Percentiles rank a stretch among this genome's conserved stretches.
Conservation (phyloP, 2,329 filamentous ascomycete genomes). For the Colletotrichum zoysiae region DNA sequence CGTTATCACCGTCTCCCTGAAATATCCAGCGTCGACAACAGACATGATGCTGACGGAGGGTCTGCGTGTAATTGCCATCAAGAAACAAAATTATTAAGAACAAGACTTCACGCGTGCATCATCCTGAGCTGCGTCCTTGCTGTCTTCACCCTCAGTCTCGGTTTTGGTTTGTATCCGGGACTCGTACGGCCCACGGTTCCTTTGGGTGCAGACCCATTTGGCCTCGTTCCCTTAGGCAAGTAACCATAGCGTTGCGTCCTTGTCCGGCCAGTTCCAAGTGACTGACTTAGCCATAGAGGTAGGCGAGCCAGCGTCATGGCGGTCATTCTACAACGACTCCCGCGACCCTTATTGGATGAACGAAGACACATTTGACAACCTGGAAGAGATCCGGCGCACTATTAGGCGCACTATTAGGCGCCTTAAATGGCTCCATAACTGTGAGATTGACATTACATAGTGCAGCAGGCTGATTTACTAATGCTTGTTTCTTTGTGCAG, state of each 20-base stretch:
- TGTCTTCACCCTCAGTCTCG: background rate
- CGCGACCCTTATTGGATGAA: slow-evolving; percentile 20
- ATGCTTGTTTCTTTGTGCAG: background rate
- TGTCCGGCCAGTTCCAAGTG: too few species aligned
- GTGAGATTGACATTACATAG: background rate
- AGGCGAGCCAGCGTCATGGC: slow-evolving; percentile 12
- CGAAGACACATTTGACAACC: slow-evolving; percentile 13
- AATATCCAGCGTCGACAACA: background rate
- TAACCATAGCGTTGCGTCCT: background rate
- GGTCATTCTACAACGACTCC: slow-evolving; percentile 18
- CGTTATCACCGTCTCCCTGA: background rate
- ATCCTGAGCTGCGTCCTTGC: background rate
- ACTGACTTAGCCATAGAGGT: background rate
- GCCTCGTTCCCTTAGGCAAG: slow-evolving; percentile 7
- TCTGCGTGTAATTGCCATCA: background rate
- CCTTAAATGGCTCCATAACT: slow-evolving; percentile 23
- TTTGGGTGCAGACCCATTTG: slow-evolving; percentile 8
- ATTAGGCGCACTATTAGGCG: too few species aligned
- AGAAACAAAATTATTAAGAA: background rate
- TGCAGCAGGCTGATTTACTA: too few species aligned
- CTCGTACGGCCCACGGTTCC: background rate
- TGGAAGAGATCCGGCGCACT: background rate
- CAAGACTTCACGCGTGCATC: background rate
- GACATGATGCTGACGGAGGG: background rate
- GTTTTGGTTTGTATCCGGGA: background rate